A percentile compares a stretch with the other conserved stretches of the same genome.
Conservation (phyloP, 768 basidiomycete species). For the Calocybe indica region DNA sequence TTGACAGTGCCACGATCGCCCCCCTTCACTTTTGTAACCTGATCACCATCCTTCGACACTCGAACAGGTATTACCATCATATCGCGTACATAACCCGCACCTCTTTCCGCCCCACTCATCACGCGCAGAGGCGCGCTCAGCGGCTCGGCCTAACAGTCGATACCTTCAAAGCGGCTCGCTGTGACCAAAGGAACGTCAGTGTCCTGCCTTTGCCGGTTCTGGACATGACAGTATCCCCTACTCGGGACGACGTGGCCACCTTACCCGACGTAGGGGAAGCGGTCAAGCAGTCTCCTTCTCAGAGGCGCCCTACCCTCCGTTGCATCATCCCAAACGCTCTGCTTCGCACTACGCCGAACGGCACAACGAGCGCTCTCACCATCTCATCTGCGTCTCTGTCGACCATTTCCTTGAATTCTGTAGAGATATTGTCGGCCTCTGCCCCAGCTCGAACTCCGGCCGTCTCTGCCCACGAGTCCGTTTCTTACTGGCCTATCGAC, state of each 20-base stretch:
- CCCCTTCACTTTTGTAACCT: slow-evolving; percentile 28
- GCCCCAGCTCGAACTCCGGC: slow-evolving; percentile 2
- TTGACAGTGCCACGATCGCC: not conserved
- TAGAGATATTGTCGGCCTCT: too few species aligned
- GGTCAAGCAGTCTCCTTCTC: not conserved
- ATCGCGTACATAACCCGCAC: slow-evolving; percentile 33
- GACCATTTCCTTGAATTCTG: slow-evolving; percentile 2
- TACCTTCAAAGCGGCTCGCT: slow-evolving; percentile 32
- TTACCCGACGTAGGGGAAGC: not conserved
- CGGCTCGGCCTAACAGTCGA: slow-evolving; percentile 39
- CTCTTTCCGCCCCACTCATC: slow-evolving; percentile 28
- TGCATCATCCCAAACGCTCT: slow-evolving; percentile 20
- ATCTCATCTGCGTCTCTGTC: not conserved
- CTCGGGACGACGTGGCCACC: slow-evolving; percentile 6
- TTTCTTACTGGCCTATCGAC: slow-evolving; percentile 10
- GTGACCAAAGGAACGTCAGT: slow-evolving; percentile 34
- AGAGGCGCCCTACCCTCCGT: slow-evolving; percentile 13
- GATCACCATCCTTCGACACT: slow-evolving; percentile 30
- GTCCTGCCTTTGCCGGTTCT: slow-evolving; percentile 29
- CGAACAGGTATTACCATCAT: slow-evolving; percentile 35
- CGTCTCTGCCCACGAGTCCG: slow-evolving; percentile 7
- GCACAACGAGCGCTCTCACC: slow-evolving; percentile 12
- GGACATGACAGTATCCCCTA: slow-evolving; percentile 15
- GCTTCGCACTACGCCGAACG: slow-evolving; percentile 15
- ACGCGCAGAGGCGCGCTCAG: slow-evolving; percentile 43